phyloP scores from a whole-genome alignment of 108 stramenopile species.

The Aurantiochytrium sp. region DNA sequence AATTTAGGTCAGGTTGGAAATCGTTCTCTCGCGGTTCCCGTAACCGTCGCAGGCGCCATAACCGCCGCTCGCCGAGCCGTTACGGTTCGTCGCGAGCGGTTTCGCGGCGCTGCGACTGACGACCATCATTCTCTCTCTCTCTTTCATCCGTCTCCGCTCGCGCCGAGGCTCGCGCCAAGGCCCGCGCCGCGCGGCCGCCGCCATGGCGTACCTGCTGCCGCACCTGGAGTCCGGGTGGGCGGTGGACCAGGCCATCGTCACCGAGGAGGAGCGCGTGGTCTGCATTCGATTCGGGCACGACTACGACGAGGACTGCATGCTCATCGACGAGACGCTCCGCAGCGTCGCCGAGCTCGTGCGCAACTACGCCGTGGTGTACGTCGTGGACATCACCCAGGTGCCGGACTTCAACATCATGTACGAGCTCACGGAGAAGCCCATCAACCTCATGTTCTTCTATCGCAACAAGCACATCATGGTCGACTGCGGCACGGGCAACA shows the following conservation, averaged over 20 bases:
- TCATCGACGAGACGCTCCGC: constrained; percentile 87
- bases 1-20: too few species aligned
- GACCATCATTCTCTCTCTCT: too few species aligned
- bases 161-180: too few species aligned
- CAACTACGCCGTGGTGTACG: constrained; percentile 93
- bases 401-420: constrained; percentile 96
- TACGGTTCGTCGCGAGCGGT: too few species aligned
- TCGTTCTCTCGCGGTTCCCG: too few species aligned
- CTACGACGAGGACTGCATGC: constrained; percentile 87
- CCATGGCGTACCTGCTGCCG: constrained; percentile 81
- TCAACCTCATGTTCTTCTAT: constrained; percentile 98
- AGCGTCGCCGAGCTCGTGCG: constrained; percentile 92
- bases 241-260: constrained; percentile 96
- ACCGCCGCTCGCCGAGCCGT: too few species aligned
- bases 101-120: too few species aligned
- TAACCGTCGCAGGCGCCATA: too few species aligned
- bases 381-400: constrained; percentile 95
- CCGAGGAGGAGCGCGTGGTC: constrained; percentile 95
- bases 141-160: too few species aligned
- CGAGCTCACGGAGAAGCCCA: constrained; percentile 88
- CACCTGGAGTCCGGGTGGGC: constrained; percentile 93
- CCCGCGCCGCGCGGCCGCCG: background rate
- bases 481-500: constrained; percentile 96
- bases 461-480: constrained; percentile 98
- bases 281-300: constrained; percentile 97